phyloP scores from a whole-genome alignment of 805 yeast species.

The Isabelozyma heimii region DNA sequence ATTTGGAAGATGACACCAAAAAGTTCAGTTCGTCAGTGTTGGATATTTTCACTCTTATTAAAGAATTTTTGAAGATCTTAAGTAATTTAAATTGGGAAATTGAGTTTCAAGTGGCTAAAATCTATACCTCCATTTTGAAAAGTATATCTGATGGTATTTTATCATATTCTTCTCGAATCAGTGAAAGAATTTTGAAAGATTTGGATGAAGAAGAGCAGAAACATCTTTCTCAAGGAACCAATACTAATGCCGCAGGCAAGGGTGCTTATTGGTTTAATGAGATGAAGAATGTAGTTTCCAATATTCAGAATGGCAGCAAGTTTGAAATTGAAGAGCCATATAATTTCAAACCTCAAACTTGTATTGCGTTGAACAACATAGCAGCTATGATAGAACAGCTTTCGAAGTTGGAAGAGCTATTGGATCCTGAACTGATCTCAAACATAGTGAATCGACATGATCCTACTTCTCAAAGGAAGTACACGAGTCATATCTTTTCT shows the following conservation, averaged over 20 bases:
- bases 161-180: slow-evolving; percentile 42
- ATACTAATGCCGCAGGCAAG: slow-evolving; percentile 14
- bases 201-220: slow-evolving; percentile 32
- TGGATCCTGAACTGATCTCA: slow-evolving; percentile 60
- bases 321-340: slow-evolving; percentile 45
- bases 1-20: slow-evolving; percentile 36
- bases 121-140: slow-evolving; percentile 59
- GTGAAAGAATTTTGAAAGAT: slow-evolving; percentile 40
- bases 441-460: slow-evolving; percentile 33
- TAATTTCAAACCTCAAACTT: slow-evolving; percentile 57
- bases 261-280: slow-evolving; percentile 48
- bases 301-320: slow-evolving; percentile 32
- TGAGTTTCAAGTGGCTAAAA: slow-evolving; percentile 56
- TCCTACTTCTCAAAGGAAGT: slow-evolving; percentile 25
- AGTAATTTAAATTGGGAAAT: slow-evolving; percentile 64
- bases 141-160: slow-evolving; percentile 62
- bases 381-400: slow-evolving; percentile 48
- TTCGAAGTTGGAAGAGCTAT: slow-evolving; percentile 49
- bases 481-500: slow-evolving; percentile 56
- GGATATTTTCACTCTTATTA: slow-evolving; percentile 64
- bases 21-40: slow-evolving; percentile 59
- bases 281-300: slow-evolving; percentile 49
- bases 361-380: slow-evolving; percentile 75
- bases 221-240: slow-evolving; percentile 11
- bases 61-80: slow-evolving; percentile 56